These are phyloP conservation scores for Botrytis byssoidea DNA, from an alignment of 2,329 filamentous ascomycete species.

Conservation along the genomic window DNA sequence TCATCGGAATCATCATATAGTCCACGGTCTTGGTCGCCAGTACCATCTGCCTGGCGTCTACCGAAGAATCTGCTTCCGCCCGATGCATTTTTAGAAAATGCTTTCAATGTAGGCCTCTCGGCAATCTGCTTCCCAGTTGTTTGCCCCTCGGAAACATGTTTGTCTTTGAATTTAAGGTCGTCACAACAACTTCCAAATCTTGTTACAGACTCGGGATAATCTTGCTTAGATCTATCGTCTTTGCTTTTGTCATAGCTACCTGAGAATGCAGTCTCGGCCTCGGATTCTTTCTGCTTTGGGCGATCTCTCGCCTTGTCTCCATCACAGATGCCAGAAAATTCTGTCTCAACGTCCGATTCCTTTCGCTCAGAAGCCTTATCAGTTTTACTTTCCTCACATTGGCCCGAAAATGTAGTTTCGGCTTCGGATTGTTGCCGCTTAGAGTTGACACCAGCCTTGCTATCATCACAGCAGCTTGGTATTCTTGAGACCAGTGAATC, in stretches of 20 bases:
- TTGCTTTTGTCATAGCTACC: background rate
- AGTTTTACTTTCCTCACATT: background rate
- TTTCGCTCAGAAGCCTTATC: background rate
- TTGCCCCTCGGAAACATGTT: background rate
- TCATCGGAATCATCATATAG: background rate
- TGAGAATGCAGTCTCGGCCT: background rate
- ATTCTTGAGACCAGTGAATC: background rate
- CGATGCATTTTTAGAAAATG: background rate
- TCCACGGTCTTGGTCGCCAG: background rate
- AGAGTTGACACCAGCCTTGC: background rate
- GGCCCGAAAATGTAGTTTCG: background rate
- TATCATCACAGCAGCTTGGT: conserved; percentile 18
- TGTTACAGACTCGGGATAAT: background rate
- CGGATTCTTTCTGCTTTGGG: background rate
- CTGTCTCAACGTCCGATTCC: background rate
- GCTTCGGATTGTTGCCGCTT: conserved; percentile 9
- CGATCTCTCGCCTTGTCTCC: background rate
- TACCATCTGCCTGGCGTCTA: conserved; percentile 12
- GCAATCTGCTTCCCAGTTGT: background rate
- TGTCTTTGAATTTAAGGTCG: background rate
- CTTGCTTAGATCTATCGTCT: background rate
- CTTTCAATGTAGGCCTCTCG: background rate
- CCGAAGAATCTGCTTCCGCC: background rate
- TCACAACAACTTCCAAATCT: conserved; percentile 14
- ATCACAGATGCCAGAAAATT: background rate